Base-by-base conservation (phyloP, 805 yeast genomes). In the Candida silvatica region DNA sequence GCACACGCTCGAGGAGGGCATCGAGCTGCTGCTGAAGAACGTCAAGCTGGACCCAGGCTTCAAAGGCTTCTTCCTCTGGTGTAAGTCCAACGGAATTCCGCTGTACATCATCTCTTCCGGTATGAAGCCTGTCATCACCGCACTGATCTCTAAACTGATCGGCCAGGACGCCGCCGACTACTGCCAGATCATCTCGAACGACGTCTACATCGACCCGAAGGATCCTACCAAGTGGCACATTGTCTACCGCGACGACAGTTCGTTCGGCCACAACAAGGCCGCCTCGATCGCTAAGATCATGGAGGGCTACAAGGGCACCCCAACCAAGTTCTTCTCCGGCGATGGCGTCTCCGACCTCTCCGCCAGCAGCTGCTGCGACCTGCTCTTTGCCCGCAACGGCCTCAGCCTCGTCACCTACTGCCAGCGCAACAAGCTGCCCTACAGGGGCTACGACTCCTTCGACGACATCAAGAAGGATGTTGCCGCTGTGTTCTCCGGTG, bases 301-400 rank as follows among this genome's bases (percentile, higher is more conserved):
- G 36, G 40, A 45, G 16, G 35, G 36, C 8, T 54, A 55, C 16
- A 33, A 19, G 6, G 50, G 58, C 16, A 67, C 73, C 32, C 95
- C 94, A 12, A 64, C 66, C 27, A 69, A 86, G 47, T 85, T 90
- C 56, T 92, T 92, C 66, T 84, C 95, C 52, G 99, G 99, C 39
- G 99, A 92, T 57, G 99, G 99, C 44, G 96, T 92, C 22, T 80
- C 94, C 31, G 99, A 92, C 58, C 66, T 92, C 47, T 75, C 86
- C 38, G 98, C 98, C 17, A 97, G 97, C 17, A 80, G 82, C 52
- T 96, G 92, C 59, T 87, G 98, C 27, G 90, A 92, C 58, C 66
- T 90, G 46, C 64, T 92, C 45, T 92, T 90, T 59, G 98, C 98
- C 31, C 90, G 87, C 63, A 75, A 76, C 44, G 98, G 97, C 33